Evolutionary conservation across 768 basidiomycete genomes (phyloP).

Genomic region (Pulveroboletus ravenelii): DNA sequence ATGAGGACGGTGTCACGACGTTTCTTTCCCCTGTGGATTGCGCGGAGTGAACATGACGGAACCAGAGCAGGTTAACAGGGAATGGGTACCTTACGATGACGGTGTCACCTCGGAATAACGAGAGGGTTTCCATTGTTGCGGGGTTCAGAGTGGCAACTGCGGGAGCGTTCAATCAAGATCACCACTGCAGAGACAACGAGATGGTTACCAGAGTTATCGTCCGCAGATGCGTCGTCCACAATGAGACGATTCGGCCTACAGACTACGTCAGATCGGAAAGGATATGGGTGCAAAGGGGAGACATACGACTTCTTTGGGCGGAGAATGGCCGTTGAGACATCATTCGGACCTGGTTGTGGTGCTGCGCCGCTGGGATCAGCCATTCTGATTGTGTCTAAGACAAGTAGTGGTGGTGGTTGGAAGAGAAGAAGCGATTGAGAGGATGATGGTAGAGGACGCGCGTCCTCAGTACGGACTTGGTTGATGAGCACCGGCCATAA

Average conservation of each 20-base stretch:
- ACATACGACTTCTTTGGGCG: slow-evolving; percentile 97
- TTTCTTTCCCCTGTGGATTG: slow-evolving; percentile 78
- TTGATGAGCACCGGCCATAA: slow-evolving; percentile 13
- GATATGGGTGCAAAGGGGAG: slow-evolving; percentile 4
- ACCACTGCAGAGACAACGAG: neutral
- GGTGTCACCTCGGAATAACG: slow-evolving; percentile 95
- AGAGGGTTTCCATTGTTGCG: slow-evolving; percentile 90
- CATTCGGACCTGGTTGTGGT: slow-evolving; percentile 82
- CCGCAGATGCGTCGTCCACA: slow-evolving; percentile 88
- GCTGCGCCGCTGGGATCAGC: slow-evolving; percentile 83
- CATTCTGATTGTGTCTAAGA: slow-evolving; percentile 32
- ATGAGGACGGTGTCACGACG: slow-evolving; percentile 97
- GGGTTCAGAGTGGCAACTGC: slow-evolving; percentile 93
- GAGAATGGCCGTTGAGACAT: slow-evolving; percentile 91
- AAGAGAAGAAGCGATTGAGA: slow-evolving; percentile 7
- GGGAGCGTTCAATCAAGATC: slow-evolving; percentile 12
- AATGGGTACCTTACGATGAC: slow-evolving; percentile 79
- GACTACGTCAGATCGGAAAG: slow-evolving; percentile 14
- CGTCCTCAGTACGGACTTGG: slow-evolving; percentile 20
- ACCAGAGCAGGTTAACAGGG: neutral
- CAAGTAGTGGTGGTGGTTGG: slow-evolving; percentile 7
- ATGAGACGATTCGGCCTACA: slow-evolving; percentile 92
- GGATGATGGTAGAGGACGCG: slow-evolving; percentile 25
- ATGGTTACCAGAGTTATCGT: slow-evolving; percentile 89
- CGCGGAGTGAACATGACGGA: neutral